Conservation (phyloP, 345 rosid species). For the Aegle marmelos region DNA sequence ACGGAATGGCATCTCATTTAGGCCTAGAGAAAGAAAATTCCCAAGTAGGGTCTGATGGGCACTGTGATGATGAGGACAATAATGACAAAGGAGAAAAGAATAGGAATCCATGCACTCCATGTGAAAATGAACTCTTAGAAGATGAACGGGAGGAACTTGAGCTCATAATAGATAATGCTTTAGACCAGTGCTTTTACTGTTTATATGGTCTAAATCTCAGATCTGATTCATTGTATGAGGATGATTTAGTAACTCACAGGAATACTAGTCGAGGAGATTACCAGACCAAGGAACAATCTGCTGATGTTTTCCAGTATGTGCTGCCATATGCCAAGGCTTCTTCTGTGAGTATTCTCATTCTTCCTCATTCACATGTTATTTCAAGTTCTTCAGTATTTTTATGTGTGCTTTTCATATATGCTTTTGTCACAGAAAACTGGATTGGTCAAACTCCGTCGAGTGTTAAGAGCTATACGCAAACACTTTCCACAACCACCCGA, state of each 20-base stretch:
- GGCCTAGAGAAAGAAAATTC: conserved; percentile 24
- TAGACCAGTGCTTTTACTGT: conserved; percentile 97
- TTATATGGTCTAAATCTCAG: conserved; percentile 94
- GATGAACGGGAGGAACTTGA: conserved; percentile 92
- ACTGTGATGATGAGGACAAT: conserved; percentile 26
- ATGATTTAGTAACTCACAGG: conserved; percentile 81
- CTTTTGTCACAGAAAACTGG: conserved; percentile 73
- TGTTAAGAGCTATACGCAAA: conserved; percentile 87
- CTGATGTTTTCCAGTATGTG: conserved; percentile 96
- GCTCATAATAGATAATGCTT: conserved; percentile 70
- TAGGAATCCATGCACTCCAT: conserved; percentile 30
- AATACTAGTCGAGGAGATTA: conserved; percentile 93
- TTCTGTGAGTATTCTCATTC: conserved; percentile 65
- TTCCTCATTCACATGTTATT: neutral
- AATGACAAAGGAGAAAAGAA: conserved; percentile 31
- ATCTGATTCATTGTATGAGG: conserved; percentile 84
- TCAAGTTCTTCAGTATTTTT: conserved; percentile 6
- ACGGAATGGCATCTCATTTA: conserved; percentile 15
- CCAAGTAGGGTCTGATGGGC: conserved; percentile 24
- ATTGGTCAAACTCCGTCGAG: conserved; percentile 91
- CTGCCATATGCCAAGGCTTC: conserved; percentile 87
- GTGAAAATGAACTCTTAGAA: conserved; percentile 50
- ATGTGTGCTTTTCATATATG: conserved; percentile 12
- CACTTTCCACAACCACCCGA: conserved; percentile 95
- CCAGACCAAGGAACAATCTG: conserved; percentile 96